phyloP scores from a whole-genome alignment of 768 basidiomycete species.

The Fomitopsis serialis region DNA sequence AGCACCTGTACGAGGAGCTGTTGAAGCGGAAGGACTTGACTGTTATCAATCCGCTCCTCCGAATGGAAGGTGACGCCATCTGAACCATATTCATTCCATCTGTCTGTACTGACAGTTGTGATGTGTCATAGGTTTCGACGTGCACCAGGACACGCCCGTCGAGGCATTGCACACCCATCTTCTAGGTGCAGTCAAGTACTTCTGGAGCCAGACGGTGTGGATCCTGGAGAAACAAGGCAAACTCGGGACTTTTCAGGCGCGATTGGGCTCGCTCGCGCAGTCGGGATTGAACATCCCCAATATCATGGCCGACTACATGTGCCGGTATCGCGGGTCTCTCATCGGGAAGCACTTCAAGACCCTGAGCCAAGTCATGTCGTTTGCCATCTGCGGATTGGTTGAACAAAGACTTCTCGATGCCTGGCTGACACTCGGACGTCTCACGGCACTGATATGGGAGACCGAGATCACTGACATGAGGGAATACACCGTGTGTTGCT shows the following conservation, averaged over 20 bases:
- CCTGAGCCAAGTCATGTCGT: constrained; percentile 12
- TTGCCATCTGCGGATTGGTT: constrained; percentile 12
- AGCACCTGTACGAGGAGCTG: no score
- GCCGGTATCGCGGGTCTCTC: constrained; percentile 23
- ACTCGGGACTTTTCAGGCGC: constrained; percentile 16
- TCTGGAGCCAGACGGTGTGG: constrained; percentile 21
- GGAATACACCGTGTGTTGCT: no score
- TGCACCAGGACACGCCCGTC: constrained; percentile 27
- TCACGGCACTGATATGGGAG: no score
- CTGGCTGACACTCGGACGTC: no score
- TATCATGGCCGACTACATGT: constrained; percentile 27
- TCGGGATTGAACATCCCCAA: constrained; percentile 22
- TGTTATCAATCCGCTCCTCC: no score
- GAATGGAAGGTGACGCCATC: background rate
- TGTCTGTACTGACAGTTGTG: no score
- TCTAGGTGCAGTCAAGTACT: constrained; percentile 31
- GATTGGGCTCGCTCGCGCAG: constrained; percentile 18
- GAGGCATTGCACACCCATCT: constrained; percentile 31
- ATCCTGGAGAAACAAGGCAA: constrained; percentile 20
- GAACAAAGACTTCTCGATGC: constrained; percentile 14
- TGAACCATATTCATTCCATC: no score
- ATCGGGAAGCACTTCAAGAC: constrained; percentile 30
- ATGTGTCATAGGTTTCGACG: constrained; percentile 16
- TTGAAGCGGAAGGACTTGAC: no score
- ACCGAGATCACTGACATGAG: no score